These are phyloP conservation scores for Botrytis fabae DNA, from an alignment of 2,329 filamentous ascomycete species.

Conservation along the genomic window DNA sequence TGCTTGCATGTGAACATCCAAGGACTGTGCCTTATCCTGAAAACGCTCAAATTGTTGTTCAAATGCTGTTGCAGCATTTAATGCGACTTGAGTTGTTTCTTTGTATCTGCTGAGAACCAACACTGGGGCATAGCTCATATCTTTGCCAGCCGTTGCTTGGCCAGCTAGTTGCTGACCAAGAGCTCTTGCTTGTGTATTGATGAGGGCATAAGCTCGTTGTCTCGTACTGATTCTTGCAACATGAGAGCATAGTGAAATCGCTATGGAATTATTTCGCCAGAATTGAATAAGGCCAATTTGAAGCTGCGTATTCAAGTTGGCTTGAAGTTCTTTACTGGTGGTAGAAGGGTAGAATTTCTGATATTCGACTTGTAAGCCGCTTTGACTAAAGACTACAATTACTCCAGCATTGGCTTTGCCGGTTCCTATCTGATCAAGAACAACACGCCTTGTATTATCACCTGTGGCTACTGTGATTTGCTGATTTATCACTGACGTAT, in stretches of 20 bases:
- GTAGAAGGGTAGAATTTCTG: slow-evolving; percentile 9
- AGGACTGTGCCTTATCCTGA: slow-evolving; percentile 8
- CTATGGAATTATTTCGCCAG: slow-evolving; percentile 10
- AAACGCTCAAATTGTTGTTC: slow-evolving; percentile 13
- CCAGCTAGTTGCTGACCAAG: slow-evolving; percentile 12
- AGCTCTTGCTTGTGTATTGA: slow-evolving; percentile 3
- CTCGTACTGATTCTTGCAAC: background rate
- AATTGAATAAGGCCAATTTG: slow-evolving; percentile 5
- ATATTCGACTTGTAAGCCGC: slow-evolving; percentile 6
- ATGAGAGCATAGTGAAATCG: slow-evolving; percentile 8
- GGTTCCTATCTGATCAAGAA: slow-evolving; percentile 4
- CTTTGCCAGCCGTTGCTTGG: slow-evolving; percentile 9
- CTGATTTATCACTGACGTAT: background rate
- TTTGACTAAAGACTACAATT: slow-evolving; percentile 1
- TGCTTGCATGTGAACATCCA: slow-evolving; percentile 7
- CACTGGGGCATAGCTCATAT: slow-evolving; percentile 13
- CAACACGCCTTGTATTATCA: background rate
- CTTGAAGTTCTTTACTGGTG: slow-evolving; percentile 11
- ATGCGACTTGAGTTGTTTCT: background rate
- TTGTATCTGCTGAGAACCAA: slow-evolving; percentile 7
- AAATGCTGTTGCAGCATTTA: slow-evolving; percentile 1
- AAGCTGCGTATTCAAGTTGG: slow-evolving; percentile 9
- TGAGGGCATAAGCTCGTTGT: slow-evolving; percentile 9
- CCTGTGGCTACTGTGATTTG: slow-evolving; percentile 5
- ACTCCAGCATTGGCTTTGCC: background rate